Evolutionary conservation across 1,284 basidiomycete genomes (phyloP).

Genomic region (Apiotrichum laibachii): DNA sequence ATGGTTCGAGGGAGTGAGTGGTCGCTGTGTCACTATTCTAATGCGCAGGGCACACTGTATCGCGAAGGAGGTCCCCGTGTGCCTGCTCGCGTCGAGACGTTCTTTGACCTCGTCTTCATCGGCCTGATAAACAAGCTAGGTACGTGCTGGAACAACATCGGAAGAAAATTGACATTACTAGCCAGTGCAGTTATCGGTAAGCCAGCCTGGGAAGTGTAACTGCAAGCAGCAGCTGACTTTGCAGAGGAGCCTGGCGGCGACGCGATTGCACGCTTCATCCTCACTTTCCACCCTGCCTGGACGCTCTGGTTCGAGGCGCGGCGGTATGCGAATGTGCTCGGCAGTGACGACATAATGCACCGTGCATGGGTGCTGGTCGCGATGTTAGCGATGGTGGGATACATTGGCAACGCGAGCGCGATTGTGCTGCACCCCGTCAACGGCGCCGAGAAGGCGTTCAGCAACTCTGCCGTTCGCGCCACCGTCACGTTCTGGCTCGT

Average conservation of each 20-base stretch:
- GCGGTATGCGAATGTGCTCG: constrained; percentile 42
- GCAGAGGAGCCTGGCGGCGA: constrained; percentile 25
- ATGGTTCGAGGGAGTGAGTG: too few relatives aligned
- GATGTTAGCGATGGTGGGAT: constrained; percentile 44
- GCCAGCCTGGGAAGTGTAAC: not conserved
- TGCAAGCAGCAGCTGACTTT: not conserved
- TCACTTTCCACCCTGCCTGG: constrained; percentile 46
- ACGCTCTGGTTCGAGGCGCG: constrained; percentile 48
- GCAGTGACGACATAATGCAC: constrained; percentile 47
- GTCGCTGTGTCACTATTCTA: too few relatives aligned
- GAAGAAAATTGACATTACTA: not conserved
- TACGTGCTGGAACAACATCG: constrained; percentile 5
- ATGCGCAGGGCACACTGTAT: constrained; percentile 22
- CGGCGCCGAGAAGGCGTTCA: not conserved
- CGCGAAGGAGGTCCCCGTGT: constrained; percentile 25
- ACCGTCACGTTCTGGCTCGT: constrained; percentile 33
- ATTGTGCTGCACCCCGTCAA: constrained; percentile 28
- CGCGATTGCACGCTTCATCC: constrained; percentile 31
- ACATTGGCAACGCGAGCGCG: constrained; percentile 48
- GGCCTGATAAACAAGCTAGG: constrained; percentile 50
- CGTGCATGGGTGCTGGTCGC: constrained; percentile 44
- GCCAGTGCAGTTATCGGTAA: not conserved
- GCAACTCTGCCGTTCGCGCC: constrained; percentile 17
- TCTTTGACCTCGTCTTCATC: constrained; percentile 51
- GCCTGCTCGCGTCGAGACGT: constrained; percentile 43